Conservation (phyloP, 768 basidiomycete genomes). For the Goffeauzyma gilvescens region DNA sequence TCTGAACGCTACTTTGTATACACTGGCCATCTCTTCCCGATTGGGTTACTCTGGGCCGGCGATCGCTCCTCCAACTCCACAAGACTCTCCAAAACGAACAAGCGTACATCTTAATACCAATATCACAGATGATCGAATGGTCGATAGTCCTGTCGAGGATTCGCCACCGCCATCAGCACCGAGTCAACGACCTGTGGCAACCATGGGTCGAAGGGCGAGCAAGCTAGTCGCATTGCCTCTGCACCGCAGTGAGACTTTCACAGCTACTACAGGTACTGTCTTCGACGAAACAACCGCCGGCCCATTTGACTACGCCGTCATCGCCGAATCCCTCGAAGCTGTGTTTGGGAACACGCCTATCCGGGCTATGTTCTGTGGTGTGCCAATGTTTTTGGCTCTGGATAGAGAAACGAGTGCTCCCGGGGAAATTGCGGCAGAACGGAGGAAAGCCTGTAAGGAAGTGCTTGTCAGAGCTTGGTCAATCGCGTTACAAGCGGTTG, state of each 20-base stretch:
- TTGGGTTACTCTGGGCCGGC: slow-evolving; percentile 39
- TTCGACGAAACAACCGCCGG: slow-evolving; percentile 17
- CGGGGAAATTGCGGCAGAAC: slow-evolving; percentile 36
- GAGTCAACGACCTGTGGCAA: not conserved
- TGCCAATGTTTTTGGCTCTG: slow-evolving; percentile 72
- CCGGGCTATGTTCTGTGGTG: slow-evolving; percentile 52
- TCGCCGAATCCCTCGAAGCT: slow-evolving; percentile 47
- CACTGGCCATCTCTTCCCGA: slow-evolving; percentile 51
- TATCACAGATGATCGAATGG: not conserved
- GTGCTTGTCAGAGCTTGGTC: slow-evolving; percentile 49
- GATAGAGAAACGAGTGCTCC: slow-evolving; percentile 38
- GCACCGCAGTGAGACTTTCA: slow-evolving; percentile 13
- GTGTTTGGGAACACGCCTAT: slow-evolving; percentile 57
- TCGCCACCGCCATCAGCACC: not conserved
- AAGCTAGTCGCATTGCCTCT: slow-evolving; percentile 23
- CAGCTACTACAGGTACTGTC: slow-evolving; percentile 8
- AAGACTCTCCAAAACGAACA: slow-evolving; percentile 5
- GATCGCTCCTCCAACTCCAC: slow-evolving; percentile 11
- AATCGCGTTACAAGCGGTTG: slow-evolving; percentile 47
- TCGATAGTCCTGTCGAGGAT: not conserved
- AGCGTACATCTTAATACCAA: not conserved
- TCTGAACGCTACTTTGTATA: slow-evolving; percentile 60
- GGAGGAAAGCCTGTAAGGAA: slow-evolving; percentile 41
- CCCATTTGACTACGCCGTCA: slow-evolving; percentile 53
- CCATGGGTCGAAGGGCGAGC: slow-evolving; percentile 2